These are phyloP conservation scores for Amaranthus tricolor DNA, from an alignment of 179 eudicot species.

Conservation along the genomic window DNA sequence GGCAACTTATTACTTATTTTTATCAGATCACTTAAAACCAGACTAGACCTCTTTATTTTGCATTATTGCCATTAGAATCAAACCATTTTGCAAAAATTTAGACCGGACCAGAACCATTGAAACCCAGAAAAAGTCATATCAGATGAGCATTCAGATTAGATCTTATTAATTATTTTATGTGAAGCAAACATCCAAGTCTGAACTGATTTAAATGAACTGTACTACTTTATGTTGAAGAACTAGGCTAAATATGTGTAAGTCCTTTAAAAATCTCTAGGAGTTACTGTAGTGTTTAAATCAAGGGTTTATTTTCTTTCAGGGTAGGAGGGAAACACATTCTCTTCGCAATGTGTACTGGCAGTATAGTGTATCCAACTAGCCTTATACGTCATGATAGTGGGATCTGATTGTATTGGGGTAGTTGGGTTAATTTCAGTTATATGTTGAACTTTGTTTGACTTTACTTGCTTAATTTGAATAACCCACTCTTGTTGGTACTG, in stretches of 20 bases:
- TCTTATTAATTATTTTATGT: too few relatives aligned
- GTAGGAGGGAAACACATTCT: neutral
- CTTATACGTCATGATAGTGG: neutral
- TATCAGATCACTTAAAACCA: too few relatives aligned
- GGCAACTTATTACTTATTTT: too few relatives aligned
- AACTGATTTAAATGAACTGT: neutral
- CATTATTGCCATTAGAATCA: too few relatives aligned
- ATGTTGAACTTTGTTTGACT: neutral
- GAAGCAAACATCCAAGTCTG: neutral
- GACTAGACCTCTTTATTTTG: too few relatives aligned
- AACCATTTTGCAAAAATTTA: too few relatives aligned
- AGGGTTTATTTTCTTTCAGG: neutral
- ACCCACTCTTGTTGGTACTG: constrained; percentile 11
- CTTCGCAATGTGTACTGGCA: constrained; percentile 4
- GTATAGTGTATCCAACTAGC: neutral
- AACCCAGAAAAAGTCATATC: too few relatives aligned
- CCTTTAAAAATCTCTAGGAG: neutral
- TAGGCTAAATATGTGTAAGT: neutral
- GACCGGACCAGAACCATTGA: too few relatives aligned
- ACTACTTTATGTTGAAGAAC: neutral
- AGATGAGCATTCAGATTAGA: too few relatives aligned
- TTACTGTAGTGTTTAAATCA: neutral
- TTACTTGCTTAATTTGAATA: constrained; percentile 2
- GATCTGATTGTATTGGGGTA: constrained; percentile 1
- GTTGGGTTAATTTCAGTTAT: constrained; percentile 3